Percentiles rank a stretch among this genome's conserved stretches.
Evolutionary conservation across 768 basidiomycete genomes (phyloP).

Genomic region (Russula vinacea): DNA sequence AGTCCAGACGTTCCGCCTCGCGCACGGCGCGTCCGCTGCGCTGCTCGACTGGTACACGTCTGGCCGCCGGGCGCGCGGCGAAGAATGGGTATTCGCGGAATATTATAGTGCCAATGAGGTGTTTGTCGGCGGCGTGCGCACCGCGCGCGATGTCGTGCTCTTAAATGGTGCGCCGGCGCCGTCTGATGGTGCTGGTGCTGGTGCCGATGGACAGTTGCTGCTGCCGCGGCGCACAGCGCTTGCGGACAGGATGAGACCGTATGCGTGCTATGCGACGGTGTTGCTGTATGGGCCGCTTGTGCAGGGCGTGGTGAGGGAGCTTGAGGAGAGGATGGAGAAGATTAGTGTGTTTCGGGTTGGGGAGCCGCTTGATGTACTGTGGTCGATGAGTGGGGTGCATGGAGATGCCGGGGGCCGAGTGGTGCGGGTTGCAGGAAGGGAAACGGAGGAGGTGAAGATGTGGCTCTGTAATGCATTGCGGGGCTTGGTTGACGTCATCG

Average conservation of each 20-base stretch:
- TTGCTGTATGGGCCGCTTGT: constrained; percentile 72
- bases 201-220: constrained; percentile 19
- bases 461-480: constrained; percentile 63
- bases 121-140: constrained; percentile 55
- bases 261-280: constrained; percentile 86
- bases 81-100: constrained; percentile 84
- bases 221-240: constrained; percentile 47
- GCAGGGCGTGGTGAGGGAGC: constrained; percentile 44
- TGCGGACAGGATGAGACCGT: constrained; percentile 64
- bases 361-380: constrained; percentile 62
- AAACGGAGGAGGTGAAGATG: constrained; percentile 67
- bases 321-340: constrained; percentile 49
- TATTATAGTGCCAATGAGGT: constrained; percentile 89
- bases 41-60: constrained; percentile 92
- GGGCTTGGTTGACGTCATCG: constrained; percentile 52
- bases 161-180: constrained; percentile 46
- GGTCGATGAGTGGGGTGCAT: constrained; percentile 70
- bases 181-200: not conserved
- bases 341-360: constrained; percentile 60
- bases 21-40: constrained; percentile 56
- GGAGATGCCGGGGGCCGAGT: constrained; percentile 49
- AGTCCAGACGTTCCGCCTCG: constrained; percentile 72
- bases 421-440: constrained; percentile 69
- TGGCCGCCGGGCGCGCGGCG: constrained; percentile 76
- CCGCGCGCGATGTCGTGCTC: constrained; percentile 76